phyloP scores from a whole-genome alignment of 129 eudicot genomes.

The Chrysanthemum seticuspe region DNA sequence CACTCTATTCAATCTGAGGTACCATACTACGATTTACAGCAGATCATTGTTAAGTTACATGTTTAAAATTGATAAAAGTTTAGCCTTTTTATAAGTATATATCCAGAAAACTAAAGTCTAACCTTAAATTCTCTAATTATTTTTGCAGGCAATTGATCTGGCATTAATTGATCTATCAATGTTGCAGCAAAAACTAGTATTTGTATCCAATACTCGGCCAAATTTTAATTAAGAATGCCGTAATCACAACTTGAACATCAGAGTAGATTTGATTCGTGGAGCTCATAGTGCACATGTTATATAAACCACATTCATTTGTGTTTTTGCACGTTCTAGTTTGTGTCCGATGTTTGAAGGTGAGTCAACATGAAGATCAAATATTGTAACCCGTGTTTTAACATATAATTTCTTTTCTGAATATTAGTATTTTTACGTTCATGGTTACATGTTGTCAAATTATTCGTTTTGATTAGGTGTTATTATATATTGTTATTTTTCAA shows the following conservation, averaged over 20 bases:
- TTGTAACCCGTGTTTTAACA: too few species aligned
- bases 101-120: not conserved
- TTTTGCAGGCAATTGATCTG: constrained; percentile 35
- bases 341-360: not conserved
- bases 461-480: too few species aligned
- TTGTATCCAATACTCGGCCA: constrained; percentile 17
- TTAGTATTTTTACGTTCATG: too few species aligned
- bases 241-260: not conserved
- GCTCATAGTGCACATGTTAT: not conserved
- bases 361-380: too few species aligned
- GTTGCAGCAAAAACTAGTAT: constrained; percentile 38
- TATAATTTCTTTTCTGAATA: too few species aligned
- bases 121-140: not conserved
- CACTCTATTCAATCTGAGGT: constrained; percentile 38
- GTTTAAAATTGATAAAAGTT: not conserved
- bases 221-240: not conserved
- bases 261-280: not conserved
- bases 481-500: too few species aligned
- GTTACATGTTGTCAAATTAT: too few species aligned
- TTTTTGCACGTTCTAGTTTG: constrained; percentile 9
- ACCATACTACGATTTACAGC: not conserved
- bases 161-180: constrained; percentile 24
- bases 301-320: not conserved
- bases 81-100: not conserved
- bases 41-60: not conserved